Evolutionary conservation across 352 stramenopile species (phyloP), one percentile per base, ranked within the genome.

Genomic region (Paralagenidium karlingii): DNA sequence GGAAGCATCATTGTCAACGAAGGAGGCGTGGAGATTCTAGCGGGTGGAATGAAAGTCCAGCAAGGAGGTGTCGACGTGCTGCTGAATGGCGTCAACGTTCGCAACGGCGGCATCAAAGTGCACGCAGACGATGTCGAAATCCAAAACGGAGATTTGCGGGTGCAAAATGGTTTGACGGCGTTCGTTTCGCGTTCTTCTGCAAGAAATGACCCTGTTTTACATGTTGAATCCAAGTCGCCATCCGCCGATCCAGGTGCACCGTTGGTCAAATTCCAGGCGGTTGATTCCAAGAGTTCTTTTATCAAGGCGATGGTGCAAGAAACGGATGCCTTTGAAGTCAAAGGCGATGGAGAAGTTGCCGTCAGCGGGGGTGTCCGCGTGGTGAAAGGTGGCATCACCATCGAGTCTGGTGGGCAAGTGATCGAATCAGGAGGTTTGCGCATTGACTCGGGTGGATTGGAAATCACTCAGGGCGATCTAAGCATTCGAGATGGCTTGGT

Each of bases 31-130:
- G 70, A 81, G 16, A 58, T 84, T 13, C 43, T 80, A 12, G 58
- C 63, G 10, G 70, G 70, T 15, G 70, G 68, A 15, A 16, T 82
- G n/a, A 59, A 59, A 22, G 56, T 84, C 8, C 55, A 80, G 27
- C 54, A 62, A 7, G 70, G 70, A 5, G 70, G 70, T 2, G 37
- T 84, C 5, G 55, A 80, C 24, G 66, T 85, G 20, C 59, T 81
- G 29, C 59, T 60, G 13, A 68, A 76, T 10, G 71, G 68, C 3
- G 49, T 82, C 18, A 58, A 58, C 1, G 47, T 85, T 20, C 51
- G 48, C 26, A 65, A 68, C 16, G 53, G 61, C 13, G 58, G 50
- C 4, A 33, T 78, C 18, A 49, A 57, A 11, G 45, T 85, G 28
- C 58, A 61, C 29, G 58, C 57, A 10, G 68, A 63, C 4, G 58